phyloP scores from a whole-genome alignment of 148 eudicot genomes.

The Nepenthes gracilis region DNA sequence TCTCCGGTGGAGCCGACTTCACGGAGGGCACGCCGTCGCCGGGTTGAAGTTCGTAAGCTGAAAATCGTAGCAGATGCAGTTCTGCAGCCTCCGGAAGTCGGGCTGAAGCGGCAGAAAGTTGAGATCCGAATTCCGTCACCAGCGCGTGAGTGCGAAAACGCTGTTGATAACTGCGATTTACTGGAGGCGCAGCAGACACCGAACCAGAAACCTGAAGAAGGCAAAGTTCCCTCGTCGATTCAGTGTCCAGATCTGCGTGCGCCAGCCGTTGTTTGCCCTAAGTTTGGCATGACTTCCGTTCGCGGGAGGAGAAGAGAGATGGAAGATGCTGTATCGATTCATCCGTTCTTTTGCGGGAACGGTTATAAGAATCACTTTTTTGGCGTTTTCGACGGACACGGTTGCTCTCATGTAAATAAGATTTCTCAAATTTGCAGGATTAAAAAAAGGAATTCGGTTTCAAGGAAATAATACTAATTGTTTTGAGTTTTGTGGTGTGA shows the following conservation, averaged over 20 bases:
- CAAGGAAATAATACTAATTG: neutral
- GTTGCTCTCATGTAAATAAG: conserved; percentile 37
- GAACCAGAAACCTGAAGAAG: neutral
- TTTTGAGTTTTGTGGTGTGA: neutral
- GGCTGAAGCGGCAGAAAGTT: conserved; percentile 6
- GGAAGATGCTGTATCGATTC: conserved; percentile 65
- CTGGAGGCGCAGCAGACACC: neutral
- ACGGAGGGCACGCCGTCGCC: conserved; percentile 25
- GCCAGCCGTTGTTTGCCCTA: conserved; percentile 5
- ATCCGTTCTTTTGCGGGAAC: conserved; percentile 25
- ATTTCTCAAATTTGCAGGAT: too few species aligned
- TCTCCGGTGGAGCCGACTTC: conserved; percentile 34
- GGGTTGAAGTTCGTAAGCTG: conserved; percentile 36
- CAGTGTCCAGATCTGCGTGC: neutral
- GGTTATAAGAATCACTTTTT: conserved; percentile 20
- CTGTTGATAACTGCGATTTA: neutral
- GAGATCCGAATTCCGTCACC: neutral
- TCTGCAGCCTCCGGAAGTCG: neutral
- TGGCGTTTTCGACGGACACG: conserved; percentile 49
- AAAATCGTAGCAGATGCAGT: conserved; percentile 22
- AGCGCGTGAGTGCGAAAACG: conserved; percentile 11
- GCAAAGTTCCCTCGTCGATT: neutral
- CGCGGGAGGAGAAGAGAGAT: conserved; percentile 70
- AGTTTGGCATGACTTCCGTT: conserved; percentile 48
- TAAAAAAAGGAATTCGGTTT: too few species aligned